These are phyloP conservation scores for Vigna trinervia DNA, from an alignment of 306 rosid genomes.

Conservation along the genomic window DNA sequence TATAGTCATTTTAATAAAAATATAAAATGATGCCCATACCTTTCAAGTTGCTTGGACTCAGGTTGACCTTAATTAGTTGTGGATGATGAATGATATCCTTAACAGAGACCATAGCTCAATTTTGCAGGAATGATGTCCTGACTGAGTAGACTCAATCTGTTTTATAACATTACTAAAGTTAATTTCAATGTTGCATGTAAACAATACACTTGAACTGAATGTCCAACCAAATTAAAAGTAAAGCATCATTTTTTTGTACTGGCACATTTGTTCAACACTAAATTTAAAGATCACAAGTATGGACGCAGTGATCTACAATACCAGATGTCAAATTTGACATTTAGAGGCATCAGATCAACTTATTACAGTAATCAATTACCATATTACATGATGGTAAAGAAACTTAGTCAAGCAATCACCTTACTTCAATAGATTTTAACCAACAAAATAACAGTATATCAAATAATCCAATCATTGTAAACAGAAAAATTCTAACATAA, in stretches of 20 bases:
- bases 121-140: conserved; percentile 61
- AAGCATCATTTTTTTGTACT: background rate
- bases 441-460: too few relatives aligned
- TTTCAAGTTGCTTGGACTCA: conserved; percentile 47
- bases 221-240: background rate
- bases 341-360: background rate
- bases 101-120: conserved; percentile 56
- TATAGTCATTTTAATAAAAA: conserved; percentile 19
- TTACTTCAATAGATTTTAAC: too few relatives aligned
- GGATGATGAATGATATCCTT: conserved; percentile 52
- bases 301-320: background rate
- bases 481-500: too few relatives aligned
- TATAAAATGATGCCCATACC: conserved; percentile 45
- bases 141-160: conserved; percentile 64
- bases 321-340: conserved; percentile 8
- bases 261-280: background rate
- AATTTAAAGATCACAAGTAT: background rate
- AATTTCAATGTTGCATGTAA: conserved; percentile 23
- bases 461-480: too few relatives aligned
- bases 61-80: conserved; percentile 51
- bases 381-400: background rate
- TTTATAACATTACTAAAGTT: conserved; percentile 20
- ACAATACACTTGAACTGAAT: background rate
- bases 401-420: too few relatives aligned
- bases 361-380: background rate